phyloP scores from a whole-genome alignment of 1,139 yeast species.

The Hemisphaericaspora lyxosophila region DNA sequence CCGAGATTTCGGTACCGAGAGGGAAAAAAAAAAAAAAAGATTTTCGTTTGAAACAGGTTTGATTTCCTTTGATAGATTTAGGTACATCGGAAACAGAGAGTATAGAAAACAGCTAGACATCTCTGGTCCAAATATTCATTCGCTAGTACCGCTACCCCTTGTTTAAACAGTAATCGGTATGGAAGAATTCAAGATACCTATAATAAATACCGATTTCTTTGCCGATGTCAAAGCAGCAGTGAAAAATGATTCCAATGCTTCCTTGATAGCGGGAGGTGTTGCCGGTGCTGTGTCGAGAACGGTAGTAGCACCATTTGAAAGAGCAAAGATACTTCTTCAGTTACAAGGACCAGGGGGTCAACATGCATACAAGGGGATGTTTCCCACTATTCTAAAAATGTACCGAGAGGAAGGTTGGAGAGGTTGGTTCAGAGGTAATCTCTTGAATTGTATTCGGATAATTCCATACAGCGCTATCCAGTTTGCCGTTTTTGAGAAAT shows the following conservation, averaged over 20 bases:
- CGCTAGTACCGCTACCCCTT: not conserved
- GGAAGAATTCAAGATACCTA: slow-evolving; percentile 11
- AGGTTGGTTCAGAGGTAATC: slow-evolving; percentile 89
- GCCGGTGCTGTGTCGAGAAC: slow-evolving; percentile 96
- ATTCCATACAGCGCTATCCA: slow-evolving; percentile 96
- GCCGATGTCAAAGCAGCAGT: slow-evolving; percentile 28
- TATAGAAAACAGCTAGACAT: too few relatives aligned
- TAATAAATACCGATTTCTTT: slow-evolving; percentile 7
- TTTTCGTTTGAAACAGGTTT: not conserved
- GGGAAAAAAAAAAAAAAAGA: not conserved
- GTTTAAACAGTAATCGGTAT: slow-evolving; percentile 2
- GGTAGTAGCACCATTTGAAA: slow-evolving; percentile 90
- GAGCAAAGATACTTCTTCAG: slow-evolving; percentile 89
- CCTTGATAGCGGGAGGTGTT: slow-evolving; percentile 58
- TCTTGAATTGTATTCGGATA: slow-evolving; percentile 82
- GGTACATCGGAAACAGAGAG: too few relatives aligned
- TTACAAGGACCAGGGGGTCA: slow-evolving; percentile 74
- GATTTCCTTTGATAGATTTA: not conserved
- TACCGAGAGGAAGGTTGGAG: slow-evolving; percentile 87
- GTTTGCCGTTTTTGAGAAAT: slow-evolving; percentile 78
- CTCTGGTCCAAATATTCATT: too few relatives aligned
- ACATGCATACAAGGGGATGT: slow-evolving; percentile 69
- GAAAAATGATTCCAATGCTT: slow-evolving; percentile 54
- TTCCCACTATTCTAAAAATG: slow-evolving; percentile 73
- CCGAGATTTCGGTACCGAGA: not conserved